These are phyloP conservation scores for Trametes cubensis DNA, from an alignment of 768 basidiomycete species.

Conservation along the genomic window DNA sequence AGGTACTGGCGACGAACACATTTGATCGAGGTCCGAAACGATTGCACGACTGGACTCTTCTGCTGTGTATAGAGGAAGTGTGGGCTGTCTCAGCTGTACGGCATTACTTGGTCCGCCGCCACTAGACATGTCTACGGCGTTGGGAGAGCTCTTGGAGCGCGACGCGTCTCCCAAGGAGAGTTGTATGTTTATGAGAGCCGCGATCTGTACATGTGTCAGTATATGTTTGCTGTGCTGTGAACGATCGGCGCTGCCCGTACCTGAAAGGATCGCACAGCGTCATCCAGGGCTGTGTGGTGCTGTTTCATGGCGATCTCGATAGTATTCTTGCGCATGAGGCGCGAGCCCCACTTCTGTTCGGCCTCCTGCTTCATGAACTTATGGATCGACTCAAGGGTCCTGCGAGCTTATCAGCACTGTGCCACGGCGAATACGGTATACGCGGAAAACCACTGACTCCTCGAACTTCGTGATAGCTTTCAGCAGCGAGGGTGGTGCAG, in stretches of 20 bases:
- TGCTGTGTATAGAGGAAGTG: conserved; percentile 1
- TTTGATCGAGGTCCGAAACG: conserved; percentile 1
- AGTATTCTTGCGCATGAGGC: conserved; percentile 43
- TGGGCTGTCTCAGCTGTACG: background rate
- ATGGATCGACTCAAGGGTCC: conserved; percentile 43
- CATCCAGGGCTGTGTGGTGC: conserved; percentile 41
- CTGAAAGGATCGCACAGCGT: conserved; percentile 52
- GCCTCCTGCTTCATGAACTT: conserved; percentile 44
- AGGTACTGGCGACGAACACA: conserved; percentile 13
- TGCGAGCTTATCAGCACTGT: conserved; percentile 21
- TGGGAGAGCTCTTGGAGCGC: too few species aligned
- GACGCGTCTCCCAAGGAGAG: conserved; percentile 37
- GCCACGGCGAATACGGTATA: background rate
- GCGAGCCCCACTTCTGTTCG: conserved; percentile 44
- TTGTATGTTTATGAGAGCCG: conserved; percentile 51
- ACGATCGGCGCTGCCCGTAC: conserved; percentile 28
- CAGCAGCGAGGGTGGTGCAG: conserved; percentile 43
- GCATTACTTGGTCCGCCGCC: too few species aligned
- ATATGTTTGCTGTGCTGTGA: background rate
- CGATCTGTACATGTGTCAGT: conserved; percentile 36
- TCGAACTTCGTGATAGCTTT: conserved; percentile 47
- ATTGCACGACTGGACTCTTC: background rate
- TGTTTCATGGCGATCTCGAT: conserved; percentile 45
- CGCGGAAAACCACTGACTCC: conserved; percentile 31
- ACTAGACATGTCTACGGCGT: too few species aligned